Percentiles rank a stretch among this genome's conserved stretches.
Conservation (phyloP, 768 basidiomycete species). For the Serendipita vermifera region DNA sequence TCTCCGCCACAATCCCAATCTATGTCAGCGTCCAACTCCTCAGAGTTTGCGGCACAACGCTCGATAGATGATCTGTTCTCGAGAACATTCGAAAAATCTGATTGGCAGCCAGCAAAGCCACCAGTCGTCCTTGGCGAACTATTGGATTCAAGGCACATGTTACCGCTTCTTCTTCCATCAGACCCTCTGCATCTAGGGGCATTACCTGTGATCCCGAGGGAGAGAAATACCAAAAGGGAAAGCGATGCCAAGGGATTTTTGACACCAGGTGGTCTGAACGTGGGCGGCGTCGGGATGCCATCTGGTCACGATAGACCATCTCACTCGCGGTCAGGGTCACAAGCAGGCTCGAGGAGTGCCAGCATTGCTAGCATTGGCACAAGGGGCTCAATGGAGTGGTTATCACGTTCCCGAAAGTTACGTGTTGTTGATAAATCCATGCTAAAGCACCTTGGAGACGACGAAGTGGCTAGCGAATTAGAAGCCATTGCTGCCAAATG, state of each 20-base stretch:
- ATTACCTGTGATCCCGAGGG: slow-evolving; percentile 29
- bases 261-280: too few species aligned
- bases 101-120: slow-evolving; percentile 67
- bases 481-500: slow-evolving; percentile 1
- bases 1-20: neutral
- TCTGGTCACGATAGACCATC: slow-evolving; percentile 8
- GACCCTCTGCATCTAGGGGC: slow-evolving; percentile 68
- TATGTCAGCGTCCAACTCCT: slow-evolving; percentile 21
- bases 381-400: slow-evolving; percentile 11
- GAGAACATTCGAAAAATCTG: slow-evolving; percentile 42
- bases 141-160: slow-evolving; percentile 85
- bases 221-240: slow-evolving; percentile 19
- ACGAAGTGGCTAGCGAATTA: slow-evolving; percentile 6
- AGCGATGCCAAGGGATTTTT: neutral
- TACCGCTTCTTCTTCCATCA: slow-evolving; percentile 72
- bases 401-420: slow-evolving; percentile 8
- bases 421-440: slow-evolving; percentile 7
- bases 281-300: slow-evolving; percentile 6
- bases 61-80: slow-evolving; percentile 76
- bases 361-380: slow-evolving; percentile 11
- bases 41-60: slow-evolving; percentile 31
- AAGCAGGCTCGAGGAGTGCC: slow-evolving; percentile 7
- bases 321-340: slow-evolving; percentile 10
- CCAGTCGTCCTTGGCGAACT: slow-evolving; percentile 82
- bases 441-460: neutral